Percentiles rank a stretch among this genome's conserved stretches.
Conservation (phyloP, 805 yeast genomes). For the Nakazawaea molendinolei region DNA sequence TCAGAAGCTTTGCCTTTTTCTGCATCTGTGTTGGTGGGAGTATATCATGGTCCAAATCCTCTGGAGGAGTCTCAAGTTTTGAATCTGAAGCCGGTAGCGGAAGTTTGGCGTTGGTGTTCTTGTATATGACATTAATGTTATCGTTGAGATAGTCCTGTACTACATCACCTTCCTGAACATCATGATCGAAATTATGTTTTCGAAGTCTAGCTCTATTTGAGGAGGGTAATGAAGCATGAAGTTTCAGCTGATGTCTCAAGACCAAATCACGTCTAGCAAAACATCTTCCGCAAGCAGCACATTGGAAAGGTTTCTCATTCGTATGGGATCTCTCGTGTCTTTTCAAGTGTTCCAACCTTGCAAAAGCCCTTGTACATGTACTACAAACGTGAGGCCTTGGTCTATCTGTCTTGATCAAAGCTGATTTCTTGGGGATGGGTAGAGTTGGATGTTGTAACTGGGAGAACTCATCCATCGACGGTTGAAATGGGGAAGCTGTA, state of each 20-base stretch:
- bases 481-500: no score
- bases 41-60: no score
- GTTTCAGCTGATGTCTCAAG: slow-evolving; percentile 89
- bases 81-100: slow-evolving; percentile 33
- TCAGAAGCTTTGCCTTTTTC: no score
- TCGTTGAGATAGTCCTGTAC: slow-evolving; percentile 33
- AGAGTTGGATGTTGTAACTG: neutral
- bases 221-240: slow-evolving; percentile 55
- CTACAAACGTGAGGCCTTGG: slow-evolving; percentile 91
- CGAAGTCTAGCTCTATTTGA: slow-evolving; percentile 27
- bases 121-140: slow-evolving; percentile 44
- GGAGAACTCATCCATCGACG: no score
- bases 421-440: slow-evolving; percentile 83
- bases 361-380: slow-evolving; percentile 92
- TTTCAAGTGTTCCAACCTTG: slow-evolving; percentile 87
- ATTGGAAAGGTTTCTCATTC: slow-evolving; percentile 91
- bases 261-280: slow-evolving; percentile 88
- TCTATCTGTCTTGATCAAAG: slow-evolving; percentile 79
- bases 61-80: no score
- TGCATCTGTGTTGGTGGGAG: no score
- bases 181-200: slow-evolving; percentile 22
- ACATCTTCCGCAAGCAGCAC: slow-evolving; percentile 94
- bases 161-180: slow-evolving; percentile 15
- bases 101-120: slow-evolving; percentile 45
- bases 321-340: slow-evolving; percentile 94